Conservation (phyloP, 164 flowering plant species). For the Stephania yunnanensis region DNA sequence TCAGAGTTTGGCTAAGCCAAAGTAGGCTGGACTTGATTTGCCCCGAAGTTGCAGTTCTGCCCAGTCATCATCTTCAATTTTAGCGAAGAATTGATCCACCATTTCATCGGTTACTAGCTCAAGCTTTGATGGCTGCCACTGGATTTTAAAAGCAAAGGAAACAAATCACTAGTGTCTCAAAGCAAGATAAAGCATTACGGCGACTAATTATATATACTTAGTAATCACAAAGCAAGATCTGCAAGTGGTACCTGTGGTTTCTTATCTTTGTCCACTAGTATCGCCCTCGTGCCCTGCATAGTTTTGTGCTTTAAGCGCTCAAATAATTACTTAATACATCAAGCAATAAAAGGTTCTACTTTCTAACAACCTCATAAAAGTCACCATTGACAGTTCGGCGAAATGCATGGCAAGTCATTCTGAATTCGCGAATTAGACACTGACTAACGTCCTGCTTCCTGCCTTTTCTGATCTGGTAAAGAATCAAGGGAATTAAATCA, state of each 20-base stretch:
- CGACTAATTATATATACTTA: no score
- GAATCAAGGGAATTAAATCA: not conserved
- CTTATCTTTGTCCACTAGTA: slow-evolving; percentile 54
- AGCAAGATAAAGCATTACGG: no score
- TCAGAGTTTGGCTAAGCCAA: slow-evolving; percentile 1
- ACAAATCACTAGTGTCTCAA: not conserved
- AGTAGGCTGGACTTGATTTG: not conserved
- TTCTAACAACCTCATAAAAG: not conserved
- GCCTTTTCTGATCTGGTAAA: not conserved
- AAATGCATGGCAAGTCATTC: not conserved
- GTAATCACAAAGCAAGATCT: not conserved
- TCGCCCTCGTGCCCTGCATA: slow-evolving; percentile 55
- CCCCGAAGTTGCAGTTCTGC: not conserved
- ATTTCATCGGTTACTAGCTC: slow-evolving; percentile 2
- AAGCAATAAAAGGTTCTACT: not conserved
- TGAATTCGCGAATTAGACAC: not conserved
- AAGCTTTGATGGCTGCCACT: not conserved
- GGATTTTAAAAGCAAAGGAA: not conserved
- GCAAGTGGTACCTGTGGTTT: slow-evolving; percentile 27
- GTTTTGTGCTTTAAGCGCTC: not conserved
- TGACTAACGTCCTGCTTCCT: not conserved
- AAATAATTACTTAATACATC: not conserved
- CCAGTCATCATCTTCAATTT: slow-evolving; percentile 11
- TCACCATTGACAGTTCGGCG: not conserved
- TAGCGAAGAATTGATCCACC: slow-evolving; percentile 1